Percentiles rank a stretch among this genome's conserved stretches.
These are phyloP conservation scores for Phycomyces blakesleeanus DNA, from an alignment of 192 early-diverging fungal genomes.

Conservation along the genomic window DNA sequence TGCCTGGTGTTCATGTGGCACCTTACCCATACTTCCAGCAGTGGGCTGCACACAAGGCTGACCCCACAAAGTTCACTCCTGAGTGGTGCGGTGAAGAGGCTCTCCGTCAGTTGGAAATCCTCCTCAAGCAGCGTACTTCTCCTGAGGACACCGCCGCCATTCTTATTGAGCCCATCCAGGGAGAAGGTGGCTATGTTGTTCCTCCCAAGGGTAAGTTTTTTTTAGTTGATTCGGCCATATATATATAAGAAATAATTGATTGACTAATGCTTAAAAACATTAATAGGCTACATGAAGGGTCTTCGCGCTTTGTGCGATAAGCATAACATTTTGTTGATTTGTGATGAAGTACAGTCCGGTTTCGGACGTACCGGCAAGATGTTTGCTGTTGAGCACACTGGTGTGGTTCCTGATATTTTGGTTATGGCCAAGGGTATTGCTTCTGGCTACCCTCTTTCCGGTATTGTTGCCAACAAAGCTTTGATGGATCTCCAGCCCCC, in stretches of 20 bases:
- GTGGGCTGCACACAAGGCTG: constrained; percentile 29
- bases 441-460: constrained; percentile 39
- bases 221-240: no score
- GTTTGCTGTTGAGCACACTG: constrained; percentile 41
- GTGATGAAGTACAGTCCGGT: constrained; percentile 43
- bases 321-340: constrained; percentile 38
- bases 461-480: constrained; percentile 38
- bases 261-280: neutral
- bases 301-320: constrained; percentile 38
- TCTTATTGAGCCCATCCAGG: constrained; percentile 39
- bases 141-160: constrained; percentile 43
- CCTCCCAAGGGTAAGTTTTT: constrained; percentile 34
- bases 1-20: constrained; percentile 41
- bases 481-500: constrained; percentile 40
- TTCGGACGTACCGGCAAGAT: constrained; percentile 46
- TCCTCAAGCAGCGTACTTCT: constrained; percentile 38
- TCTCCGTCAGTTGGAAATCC: constrained; percentile 34
- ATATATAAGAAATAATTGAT: no score
- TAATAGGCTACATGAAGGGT: constrained; percentile 29
- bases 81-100: constrained; percentile 36
- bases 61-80: constrained; percentile 25
- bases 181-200: constrained; percentile 44
- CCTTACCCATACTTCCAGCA: constrained; percentile 39
- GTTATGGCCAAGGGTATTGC: constrained; percentile 48
- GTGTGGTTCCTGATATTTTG: constrained; percentile 38